A percentile compares a stretch with the other conserved stretches of the same genome.
phyloP scores from a whole-genome alignment of 129 eudicot genomes.

The Mikania micrantha region DNA sequence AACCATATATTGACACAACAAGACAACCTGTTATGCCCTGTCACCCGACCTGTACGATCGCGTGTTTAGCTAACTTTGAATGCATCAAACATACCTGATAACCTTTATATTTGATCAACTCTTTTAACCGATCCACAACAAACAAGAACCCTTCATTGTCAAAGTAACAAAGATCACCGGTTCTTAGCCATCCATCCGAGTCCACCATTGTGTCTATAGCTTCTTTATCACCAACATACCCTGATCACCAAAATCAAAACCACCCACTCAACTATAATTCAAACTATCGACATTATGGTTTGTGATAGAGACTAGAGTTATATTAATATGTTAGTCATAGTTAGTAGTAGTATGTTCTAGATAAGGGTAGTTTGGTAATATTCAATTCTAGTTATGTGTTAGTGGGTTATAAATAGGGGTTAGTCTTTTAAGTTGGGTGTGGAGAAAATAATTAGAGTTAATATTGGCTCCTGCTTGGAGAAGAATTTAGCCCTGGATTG shows the following conservation, averaged over 20 bases:
- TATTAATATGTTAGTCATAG: too few species aligned
- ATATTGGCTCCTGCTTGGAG: too few species aligned
- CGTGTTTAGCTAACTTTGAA: background rate
- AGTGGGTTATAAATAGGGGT: too few species aligned
- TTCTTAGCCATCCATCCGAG: constrained; percentile 43
- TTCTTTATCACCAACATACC: constrained; percentile 45
- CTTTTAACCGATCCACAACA: constrained; percentile 40
- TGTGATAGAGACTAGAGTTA: too few species aligned
- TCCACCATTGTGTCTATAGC: constrained; percentile 27
- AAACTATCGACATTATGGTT: background rate
- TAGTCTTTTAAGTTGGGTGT: too few species aligned
- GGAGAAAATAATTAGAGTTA: too few species aligned
- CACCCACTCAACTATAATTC: background rate
- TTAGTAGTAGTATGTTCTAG: too few species aligned
- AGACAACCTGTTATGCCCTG: background rate
- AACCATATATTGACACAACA: background rate
- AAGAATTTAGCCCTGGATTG: too few species aligned
- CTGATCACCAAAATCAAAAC: constrained; percentile 12
- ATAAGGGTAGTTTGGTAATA: too few species aligned
- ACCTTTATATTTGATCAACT: constrained; percentile 52
- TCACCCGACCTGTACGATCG: background rate
- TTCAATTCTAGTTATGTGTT: too few species aligned
- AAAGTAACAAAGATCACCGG: constrained; percentile 55
- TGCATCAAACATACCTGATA: constrained; percentile 33
- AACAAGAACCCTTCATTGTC: constrained; percentile 48